Base-by-base conservation (phyloP, 2,329 filamentous ascomycete species). In the Phyllachora maydis region DNA sequence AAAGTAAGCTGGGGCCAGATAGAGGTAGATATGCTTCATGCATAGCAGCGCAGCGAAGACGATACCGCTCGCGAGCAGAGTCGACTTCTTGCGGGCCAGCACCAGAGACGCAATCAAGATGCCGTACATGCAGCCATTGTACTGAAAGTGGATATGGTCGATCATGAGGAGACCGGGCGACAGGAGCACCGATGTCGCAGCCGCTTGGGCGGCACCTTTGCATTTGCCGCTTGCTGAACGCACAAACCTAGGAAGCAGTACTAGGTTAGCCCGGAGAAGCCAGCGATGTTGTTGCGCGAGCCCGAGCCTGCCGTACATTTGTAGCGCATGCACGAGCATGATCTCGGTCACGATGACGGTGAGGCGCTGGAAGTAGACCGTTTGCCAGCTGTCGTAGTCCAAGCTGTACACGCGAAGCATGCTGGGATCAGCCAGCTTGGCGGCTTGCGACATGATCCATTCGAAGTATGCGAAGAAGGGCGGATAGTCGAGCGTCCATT, bases 401-500 rank as follows among this genome's bases (percentile, higher is more conserved):
- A 95, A 58, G 41, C 83, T 82, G 40, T 73, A 65, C 25, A 95
- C 57, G 31, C 69, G 58, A 26, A 95, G 57, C 75, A 98, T 88
- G 28, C 59, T 65, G 13, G 77, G 68, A 42, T 98, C 83, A 31
- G 68, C 60, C 42, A 77, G 65, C 33, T 58, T 65, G 14, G 83
- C 88, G 28, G 70, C 56, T 38, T 88, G 77, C 22, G 85, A 88
- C 38, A 98, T 60, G 21, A 70, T 45, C 81, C 81, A 95, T 59
- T 98, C 88, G 51, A 95, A 93, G 45, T 77, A 83, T 35, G 88
- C 88, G 43, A 98, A 98, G 52, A 95, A 93, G 6, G 88, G 88
- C 16, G 88, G 88, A 45, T 98, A 98, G 53, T 98, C 88, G 41
- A 98, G 72, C 0, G 88, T 98, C 88, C 88, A 98, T 79, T 95